phyloP scores from a whole-genome alignment of 805 yeast species.

The Clavispora vitiphila region DNA sequence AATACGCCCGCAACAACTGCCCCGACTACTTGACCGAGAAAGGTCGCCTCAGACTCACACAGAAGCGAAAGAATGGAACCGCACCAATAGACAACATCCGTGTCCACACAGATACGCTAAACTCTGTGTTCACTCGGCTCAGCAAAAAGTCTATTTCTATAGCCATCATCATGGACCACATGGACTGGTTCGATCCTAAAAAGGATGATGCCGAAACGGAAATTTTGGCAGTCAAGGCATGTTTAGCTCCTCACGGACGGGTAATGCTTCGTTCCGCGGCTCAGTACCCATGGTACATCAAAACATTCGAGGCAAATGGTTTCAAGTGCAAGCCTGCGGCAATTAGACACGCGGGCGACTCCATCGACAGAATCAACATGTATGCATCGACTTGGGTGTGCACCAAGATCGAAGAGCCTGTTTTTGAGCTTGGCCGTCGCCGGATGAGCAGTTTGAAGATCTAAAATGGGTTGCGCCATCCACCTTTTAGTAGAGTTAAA shows the following conservation, averaged over 20 bases:
- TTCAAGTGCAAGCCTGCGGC: slow-evolving; percentile 68
- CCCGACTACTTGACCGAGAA: slow-evolving; percentile 67
- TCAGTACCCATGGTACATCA: slow-evolving; percentile 71
- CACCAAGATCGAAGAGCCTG: slow-evolving; percentile 37
- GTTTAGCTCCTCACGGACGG: slow-evolving; percentile 63
- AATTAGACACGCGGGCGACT: slow-evolving; percentile 53
- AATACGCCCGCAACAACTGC: slow-evolving; percentile 58
- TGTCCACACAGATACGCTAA: slow-evolving; percentile 73
- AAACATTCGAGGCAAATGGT: slow-evolving; percentile 61
- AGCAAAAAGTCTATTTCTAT: slow-evolving; percentile 60
- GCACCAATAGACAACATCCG: slow-evolving; percentile 66
- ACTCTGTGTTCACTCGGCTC: slow-evolving; percentile 68
- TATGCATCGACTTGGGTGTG: slow-evolving; percentile 88
- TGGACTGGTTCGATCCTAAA: slow-evolving; percentile 82
- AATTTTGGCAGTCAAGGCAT: slow-evolving; percentile 56
- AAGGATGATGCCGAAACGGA: slow-evolving; percentile 63
- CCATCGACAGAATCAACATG: slow-evolving; percentile 81
- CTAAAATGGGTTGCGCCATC: too few relatives aligned
- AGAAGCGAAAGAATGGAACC: slow-evolving; percentile 24
- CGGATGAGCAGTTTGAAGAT: slow-evolving; percentile 44
- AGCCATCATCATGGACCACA: slow-evolving; percentile 84
- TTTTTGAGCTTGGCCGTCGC: slow-evolving; percentile 22
- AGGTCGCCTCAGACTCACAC: slow-evolving; percentile 48
- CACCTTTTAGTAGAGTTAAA: too few relatives aligned
- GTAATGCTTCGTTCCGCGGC: slow-evolving; percentile 77